Evolutionary conservation across 2,329 filamentous ascomycete genomes (phyloP).

Genomic region (Hypoxylon sp.): DNA sequence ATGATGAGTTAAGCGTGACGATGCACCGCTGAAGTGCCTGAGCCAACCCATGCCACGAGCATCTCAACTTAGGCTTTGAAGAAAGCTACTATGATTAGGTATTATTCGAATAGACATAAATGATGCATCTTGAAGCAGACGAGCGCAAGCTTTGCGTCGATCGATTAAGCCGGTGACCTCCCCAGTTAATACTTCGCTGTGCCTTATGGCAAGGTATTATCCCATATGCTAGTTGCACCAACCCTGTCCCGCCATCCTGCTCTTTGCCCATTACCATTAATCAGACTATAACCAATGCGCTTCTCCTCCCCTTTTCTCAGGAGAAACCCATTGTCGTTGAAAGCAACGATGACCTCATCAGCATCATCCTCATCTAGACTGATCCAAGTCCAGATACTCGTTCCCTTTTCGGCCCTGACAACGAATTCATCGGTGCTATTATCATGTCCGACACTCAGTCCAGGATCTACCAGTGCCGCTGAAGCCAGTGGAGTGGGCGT

Average conservation of each 20-base stretch:
- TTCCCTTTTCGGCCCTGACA: constrained; percentile 34
- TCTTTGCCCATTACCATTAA: constrained; percentile 57
- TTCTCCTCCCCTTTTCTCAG: constrained; percentile 60
- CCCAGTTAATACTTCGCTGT: not conserved
- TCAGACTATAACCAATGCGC: constrained; percentile 60
- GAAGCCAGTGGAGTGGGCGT: constrained; percentile 61
- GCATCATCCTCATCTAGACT: constrained; percentile 53
- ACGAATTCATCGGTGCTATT: constrained; percentile 32
- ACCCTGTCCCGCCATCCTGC: constrained; percentile 62
- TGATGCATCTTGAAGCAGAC: not conserved
- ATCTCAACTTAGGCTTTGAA: not conserved
- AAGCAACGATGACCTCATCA: constrained; percentile 61
- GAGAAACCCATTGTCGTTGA: constrained; percentile 67
- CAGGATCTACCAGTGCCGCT: constrained; percentile 63
- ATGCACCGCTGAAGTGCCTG: too few relatives aligned
- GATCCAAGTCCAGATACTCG: constrained; percentile 41
- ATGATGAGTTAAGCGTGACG: too few relatives aligned
- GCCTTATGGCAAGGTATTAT: constrained; percentile 51
- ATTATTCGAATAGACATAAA: too few relatives aligned
- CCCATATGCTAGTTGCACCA: constrained; percentile 66
- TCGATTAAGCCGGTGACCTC: too few relatives aligned
- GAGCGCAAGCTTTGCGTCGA: too few relatives aligned
- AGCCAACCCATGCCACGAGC: too few relatives aligned
- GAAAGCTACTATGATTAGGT: too few relatives aligned
- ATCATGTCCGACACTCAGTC: constrained; percentile 50